Conservation (phyloP, 1,139 yeast species). For the Schizosaccharomyces versatilis region DNA sequence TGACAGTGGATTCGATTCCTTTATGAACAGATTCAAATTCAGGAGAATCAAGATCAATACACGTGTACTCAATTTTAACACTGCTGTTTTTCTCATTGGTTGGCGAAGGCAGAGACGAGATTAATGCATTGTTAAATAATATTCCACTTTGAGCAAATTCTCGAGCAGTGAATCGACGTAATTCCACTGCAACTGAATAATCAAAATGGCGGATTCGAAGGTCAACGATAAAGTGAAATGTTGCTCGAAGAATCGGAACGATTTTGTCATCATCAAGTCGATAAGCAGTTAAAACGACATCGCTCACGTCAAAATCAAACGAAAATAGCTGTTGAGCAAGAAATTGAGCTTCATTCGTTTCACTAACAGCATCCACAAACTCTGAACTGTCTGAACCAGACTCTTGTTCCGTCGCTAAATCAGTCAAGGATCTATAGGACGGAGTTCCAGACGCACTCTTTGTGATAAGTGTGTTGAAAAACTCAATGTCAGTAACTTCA, state of each 20-base stretch:
- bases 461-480: too few species aligned
- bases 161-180: neutral
- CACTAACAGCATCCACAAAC: neutral
- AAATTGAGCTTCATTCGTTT: neutral
- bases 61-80: slow-evolving; percentile 37
- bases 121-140: neutral
- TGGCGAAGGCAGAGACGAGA: neutral
- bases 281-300: neutral
- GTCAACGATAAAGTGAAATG: neutral
- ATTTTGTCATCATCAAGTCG: neutral
- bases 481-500: neutral
- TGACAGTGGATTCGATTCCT: slow-evolving; percentile 61
- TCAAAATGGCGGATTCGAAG: neutral
- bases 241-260: neutral
- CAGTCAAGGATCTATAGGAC: too few species aligned
- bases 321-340: neutral
- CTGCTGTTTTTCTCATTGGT: slow-evolving; percentile 16
- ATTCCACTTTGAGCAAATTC: neutral
- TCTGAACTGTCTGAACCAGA: neutral
- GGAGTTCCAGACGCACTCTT: too few species aligned
- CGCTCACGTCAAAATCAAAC: neutral
- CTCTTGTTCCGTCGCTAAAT: too few species aligned
- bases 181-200: neutral
- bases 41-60: slow-evolving; percentile 39
- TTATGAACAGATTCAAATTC: slow-evolving; percentile 24